phyloP scores from a whole-genome alignment of 345 rosid genomes.

The Microcos paniculata region DNA sequence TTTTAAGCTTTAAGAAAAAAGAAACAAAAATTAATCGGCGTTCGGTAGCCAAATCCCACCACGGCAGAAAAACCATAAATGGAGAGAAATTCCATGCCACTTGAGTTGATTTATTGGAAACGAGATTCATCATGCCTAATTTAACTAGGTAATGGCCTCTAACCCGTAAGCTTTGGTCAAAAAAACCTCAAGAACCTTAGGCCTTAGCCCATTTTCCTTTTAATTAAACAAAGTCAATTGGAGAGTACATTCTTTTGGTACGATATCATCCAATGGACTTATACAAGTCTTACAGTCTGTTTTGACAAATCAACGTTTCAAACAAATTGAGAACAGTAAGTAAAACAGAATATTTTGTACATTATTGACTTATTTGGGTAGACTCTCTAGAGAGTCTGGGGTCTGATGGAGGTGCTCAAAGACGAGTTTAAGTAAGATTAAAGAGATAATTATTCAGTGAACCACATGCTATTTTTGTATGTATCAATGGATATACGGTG shows the following conservation, averaged over 20 bases:
- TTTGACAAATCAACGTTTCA: background rate
- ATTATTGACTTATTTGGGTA: slow-evolving; percentile 3
- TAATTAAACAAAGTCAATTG: background rate
- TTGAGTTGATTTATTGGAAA: background rate
- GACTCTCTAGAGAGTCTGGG: background rate
- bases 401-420: background rate
- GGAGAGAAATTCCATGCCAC: background rate
- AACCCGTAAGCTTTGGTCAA: background rate
- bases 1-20: no score
- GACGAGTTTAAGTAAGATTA: background rate
- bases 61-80: no score
- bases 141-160: background rate
- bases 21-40: no score
- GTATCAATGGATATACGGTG: background rate
- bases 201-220: background rate
- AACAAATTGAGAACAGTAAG: background rate
- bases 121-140: no score
- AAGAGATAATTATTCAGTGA: background rate
- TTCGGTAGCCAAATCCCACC: no score
- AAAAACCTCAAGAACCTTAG: background rate
- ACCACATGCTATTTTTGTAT: background rate
- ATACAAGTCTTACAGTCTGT: background rate
- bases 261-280: background rate
- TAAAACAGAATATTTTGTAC: background rate
- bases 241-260: background rate